Conservation (phyloP, 2,329 filamentous ascomycete species). For the Mycosphaerella sp. region DNA sequence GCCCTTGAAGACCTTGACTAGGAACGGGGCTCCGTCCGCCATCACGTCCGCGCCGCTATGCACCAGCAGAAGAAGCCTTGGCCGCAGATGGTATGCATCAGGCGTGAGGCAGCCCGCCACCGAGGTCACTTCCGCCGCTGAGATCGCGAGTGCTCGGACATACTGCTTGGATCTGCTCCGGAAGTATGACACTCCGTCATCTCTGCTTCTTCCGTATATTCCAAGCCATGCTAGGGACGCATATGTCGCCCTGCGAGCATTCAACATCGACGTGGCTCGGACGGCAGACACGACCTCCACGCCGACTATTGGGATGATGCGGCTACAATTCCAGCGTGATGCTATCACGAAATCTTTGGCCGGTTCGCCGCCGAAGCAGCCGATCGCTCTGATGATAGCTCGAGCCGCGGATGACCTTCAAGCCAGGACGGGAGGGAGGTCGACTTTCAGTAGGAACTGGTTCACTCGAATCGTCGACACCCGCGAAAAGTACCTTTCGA, state of each 20-base stretch:
- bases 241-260: slow-evolving; percentile 82
- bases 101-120: slow-evolving; percentile 24
- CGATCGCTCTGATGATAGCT: slow-evolving; percentile 77
- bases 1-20: slow-evolving; percentile 7
- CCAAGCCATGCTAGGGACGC: slow-evolving; percentile 68
- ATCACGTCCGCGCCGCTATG: background rate
- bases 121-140: slow-evolving; percentile 30
- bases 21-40: background rate
- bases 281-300: slow-evolving; percentile 87
- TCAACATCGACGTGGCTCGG: slow-evolving; percentile 87
- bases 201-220: slow-evolving; percentile 78
- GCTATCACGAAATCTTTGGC: slow-evolving; percentile 71
- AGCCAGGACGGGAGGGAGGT: slow-evolving; percentile 42
- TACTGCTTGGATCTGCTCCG: slow-evolving; percentile 59
- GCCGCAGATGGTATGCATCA: slow-evolving; percentile 19
- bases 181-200: slow-evolving; percentile 82
- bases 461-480: slow-evolving; percentile 69
- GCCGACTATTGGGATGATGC: slow-evolving; percentile 77
- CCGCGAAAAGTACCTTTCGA: slow-evolving; percentile 74
- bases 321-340: slow-evolving; percentile 93
- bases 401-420: slow-evolving; percentile 59
- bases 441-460: slow-evolving; percentile 50
- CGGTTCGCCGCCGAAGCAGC: slow-evolving; percentile 77
- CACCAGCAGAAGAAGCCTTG: background rate
- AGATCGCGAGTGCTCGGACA: slow-evolving; percentile 49